These are phyloP conservation scores for Zygoascus flipseniorum DNA, from an alignment of 805 yeast genomes.

Conservation along the genomic window DNA sequence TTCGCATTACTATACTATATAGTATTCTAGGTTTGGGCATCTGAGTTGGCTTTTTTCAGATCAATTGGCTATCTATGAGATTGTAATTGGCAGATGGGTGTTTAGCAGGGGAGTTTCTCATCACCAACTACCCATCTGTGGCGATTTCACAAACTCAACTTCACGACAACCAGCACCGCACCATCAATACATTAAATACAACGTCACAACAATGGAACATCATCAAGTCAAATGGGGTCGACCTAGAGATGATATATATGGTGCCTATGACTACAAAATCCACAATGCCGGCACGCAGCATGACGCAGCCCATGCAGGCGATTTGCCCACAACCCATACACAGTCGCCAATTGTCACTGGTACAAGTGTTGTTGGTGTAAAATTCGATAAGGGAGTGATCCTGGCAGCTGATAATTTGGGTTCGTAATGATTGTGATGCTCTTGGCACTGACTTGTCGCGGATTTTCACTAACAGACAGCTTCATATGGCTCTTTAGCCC, in stretches of 20 bases:
- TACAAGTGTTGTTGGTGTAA: constrained; percentile 87
- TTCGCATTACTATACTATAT: too few species aligned
- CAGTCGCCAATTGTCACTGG: constrained; percentile 96
- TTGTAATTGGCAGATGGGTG: too few species aligned
- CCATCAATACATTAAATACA: too few species aligned
- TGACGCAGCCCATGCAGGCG: constrained; percentile 29
- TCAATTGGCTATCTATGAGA: too few species aligned
- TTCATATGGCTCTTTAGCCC: constrained; percentile 88
- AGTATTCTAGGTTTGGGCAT: too few species aligned
- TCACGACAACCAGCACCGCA: too few species aligned
- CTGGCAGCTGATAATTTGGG: constrained; percentile 94
- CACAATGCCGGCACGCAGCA: constrained; percentile 36
- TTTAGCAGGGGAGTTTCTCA: too few species aligned
- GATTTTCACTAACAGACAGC: constrained; percentile 19
- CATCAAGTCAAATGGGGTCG: constrained; percentile 95
- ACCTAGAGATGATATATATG: constrained; percentile 76
- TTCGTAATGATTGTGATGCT: constrained; percentile 7
- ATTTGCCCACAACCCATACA: constrained; percentile 73
- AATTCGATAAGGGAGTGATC: constrained; percentile 81
- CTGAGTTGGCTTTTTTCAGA: too few species aligned
- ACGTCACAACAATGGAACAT: constrained; percentile 63
- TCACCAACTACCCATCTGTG: too few species aligned
- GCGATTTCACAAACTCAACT: too few species aligned
- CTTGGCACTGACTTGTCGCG: neutral
- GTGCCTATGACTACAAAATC: constrained; percentile 50